Evolutionary conservation across 1,139 yeast genomes (phyloP).

Genomic region (Geotrichum restrictum): DNA sequence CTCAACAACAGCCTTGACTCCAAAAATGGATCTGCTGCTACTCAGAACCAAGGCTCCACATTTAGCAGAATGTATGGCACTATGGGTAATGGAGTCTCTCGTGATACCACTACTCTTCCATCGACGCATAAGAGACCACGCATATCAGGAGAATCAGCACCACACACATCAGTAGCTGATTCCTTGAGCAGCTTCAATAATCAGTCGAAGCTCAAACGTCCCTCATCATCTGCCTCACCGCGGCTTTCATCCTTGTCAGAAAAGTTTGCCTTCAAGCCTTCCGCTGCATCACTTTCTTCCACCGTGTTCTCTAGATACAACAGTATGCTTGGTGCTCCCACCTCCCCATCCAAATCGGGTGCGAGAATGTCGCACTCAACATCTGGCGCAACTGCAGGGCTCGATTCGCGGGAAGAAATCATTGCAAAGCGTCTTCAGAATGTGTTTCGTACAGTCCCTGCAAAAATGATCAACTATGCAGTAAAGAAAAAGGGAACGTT

Average conservation of each 20-base stretch:
- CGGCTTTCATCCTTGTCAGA: slow-evolving; percentile 27
- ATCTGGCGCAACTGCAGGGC: slow-evolving; percentile 5
- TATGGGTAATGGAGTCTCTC: neutral
- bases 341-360: slow-evolving; percentile 11
- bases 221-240: slow-evolving; percentile 19
- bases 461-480: slow-evolving; percentile 34
- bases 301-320: slow-evolving; percentile 27
- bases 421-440: slow-evolving; percentile 28
- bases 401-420: slow-evolving; percentile 21
- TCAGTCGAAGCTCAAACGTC: slow-evolving; percentile 19
- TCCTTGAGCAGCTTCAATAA: neutral
- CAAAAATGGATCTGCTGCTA: slow-evolving; percentile 9
- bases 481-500: slow-evolving; percentile 36
- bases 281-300: slow-evolving; percentile 16
- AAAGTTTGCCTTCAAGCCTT: slow-evolving; percentile 25
- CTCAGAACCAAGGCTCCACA: neutral
- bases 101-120: neutral
- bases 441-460: slow-evolving; percentile 33
- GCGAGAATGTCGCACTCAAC: slow-evolving; percentile 5
- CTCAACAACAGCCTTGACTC: slow-evolving; percentile 1
- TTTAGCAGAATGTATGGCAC: slow-evolving; percentile 1
- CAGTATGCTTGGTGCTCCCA: slow-evolving; percentile 20
- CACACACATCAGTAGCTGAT: neutral
- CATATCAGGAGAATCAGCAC: neutral
- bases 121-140: slow-evolving; percentile 2